Percentiles rank a stretch among this genome's conserved stretches.
These are phyloP conservation scores for Mycena kentingensis DNA, from an alignment of 768 basidiomycete species.

Conservation along the genomic window DNA sequence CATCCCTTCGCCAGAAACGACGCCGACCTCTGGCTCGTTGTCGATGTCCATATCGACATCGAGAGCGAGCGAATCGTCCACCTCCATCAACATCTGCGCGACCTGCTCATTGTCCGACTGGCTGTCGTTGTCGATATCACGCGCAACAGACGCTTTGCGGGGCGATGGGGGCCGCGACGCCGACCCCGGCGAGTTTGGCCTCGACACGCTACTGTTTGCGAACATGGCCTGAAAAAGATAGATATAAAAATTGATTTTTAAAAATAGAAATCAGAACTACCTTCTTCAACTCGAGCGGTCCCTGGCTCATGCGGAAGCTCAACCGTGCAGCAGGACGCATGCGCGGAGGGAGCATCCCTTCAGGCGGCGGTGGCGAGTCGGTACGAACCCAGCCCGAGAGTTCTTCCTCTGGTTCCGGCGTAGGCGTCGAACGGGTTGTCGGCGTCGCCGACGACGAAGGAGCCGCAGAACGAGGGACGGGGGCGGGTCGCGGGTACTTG, in stretches of 20 bases:
- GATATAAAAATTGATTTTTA: not conserved
- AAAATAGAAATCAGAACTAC: not conserved
- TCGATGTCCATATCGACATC: conserved; percentile 10
- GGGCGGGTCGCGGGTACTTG: not conserved
- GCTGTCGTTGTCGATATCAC: not conserved
- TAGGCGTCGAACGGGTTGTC: conserved; percentile 4
- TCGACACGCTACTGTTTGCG: not conserved
- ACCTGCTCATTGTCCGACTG: conserved; percentile 16
- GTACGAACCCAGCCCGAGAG: conserved; percentile 9
- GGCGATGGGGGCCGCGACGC: too few relatives aligned
- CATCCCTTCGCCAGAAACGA: conserved; percentile 9
- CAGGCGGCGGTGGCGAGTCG: conserved; percentile 20
- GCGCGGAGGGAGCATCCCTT: conserved; percentile 18
- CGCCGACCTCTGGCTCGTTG: conserved; percentile 18
- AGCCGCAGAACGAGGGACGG: too few relatives aligned
- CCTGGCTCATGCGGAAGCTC: conserved; percentile 8
- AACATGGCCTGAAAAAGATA: not conserved
- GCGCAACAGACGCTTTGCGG: too few relatives aligned
- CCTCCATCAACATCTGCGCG: conserved; percentile 19
- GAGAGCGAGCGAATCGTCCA: conserved; percentile 7
- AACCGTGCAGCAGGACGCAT: conserved; percentile 17
- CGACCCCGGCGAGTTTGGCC: too few relatives aligned
- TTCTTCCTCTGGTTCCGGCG: conserved; percentile 11
- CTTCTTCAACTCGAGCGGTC: conserved; percentile 10
- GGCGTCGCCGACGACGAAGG: not conserved